A percentile compares a stretch with the other conserved stretches of the same genome.
These are phyloP conservation scores for Sporothrix curviconia DNA, from an alignment of 2,329 filamentous ascomycete genomes.

Conservation along the genomic window DNA sequence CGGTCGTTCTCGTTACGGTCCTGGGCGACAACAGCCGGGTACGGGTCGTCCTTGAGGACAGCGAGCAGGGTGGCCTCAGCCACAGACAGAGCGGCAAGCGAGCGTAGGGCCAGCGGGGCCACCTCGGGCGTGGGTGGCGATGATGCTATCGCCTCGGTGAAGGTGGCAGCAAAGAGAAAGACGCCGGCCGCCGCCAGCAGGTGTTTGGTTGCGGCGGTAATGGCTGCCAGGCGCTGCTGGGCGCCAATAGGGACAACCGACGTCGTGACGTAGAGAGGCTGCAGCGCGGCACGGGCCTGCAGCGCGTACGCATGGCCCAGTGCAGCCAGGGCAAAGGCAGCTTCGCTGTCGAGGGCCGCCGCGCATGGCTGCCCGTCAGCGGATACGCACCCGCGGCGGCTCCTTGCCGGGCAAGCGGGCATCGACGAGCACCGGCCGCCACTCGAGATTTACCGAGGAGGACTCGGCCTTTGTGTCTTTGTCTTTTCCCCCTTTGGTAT, in stretches of 20 bases:
- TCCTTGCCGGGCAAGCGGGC: conserved; percentile 52
- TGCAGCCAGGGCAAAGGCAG: conserved; percentile 71
- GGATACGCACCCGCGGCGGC: conserved; percentile 60
- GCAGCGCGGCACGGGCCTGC: conserved; percentile 64
- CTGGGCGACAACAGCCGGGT: conserved; percentile 74
- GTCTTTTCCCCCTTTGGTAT: neutral
- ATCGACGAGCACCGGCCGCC: conserved; percentile 72
- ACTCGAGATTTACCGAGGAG: too few species aligned
- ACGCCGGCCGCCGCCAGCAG: conserved; percentile 73
- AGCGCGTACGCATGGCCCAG: conserved; percentile 68
- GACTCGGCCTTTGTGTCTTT: too few species aligned
- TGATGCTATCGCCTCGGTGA: neutral
- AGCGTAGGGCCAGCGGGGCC: conserved; percentile 44
- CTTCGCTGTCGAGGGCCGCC: conserved; percentile 65
- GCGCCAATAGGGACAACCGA: conserved; percentile 52
- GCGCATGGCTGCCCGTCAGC: neutral
- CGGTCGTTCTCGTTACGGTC: conserved; percentile 74
- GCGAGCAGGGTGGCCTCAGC: conserved; percentile 87
- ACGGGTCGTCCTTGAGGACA: conserved; percentile 90
- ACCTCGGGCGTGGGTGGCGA: conserved; percentile 47
- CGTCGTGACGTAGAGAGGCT: conserved; percentile 64
- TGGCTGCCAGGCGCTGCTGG: conserved; percentile 62
- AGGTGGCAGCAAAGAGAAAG: conserved; percentile 27
- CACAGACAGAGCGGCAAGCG: conserved; percentile 60
- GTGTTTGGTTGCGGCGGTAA: conserved; percentile 68